Evolutionary conservation across 2,329 filamentous ascomycete genomes (phyloP).

Genomic region (Fusarium zealandicum): DNA sequence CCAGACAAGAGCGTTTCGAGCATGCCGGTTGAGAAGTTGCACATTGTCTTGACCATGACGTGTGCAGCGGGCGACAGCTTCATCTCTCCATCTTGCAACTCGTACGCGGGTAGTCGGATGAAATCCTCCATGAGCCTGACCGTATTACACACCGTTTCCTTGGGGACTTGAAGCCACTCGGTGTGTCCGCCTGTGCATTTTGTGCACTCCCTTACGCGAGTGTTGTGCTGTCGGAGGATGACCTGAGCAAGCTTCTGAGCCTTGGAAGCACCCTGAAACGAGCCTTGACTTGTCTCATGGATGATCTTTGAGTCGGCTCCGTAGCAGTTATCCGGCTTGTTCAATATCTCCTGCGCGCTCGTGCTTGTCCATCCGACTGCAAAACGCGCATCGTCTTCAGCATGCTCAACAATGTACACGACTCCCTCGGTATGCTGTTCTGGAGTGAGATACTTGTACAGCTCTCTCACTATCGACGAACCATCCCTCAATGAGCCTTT

Average conservation of each 20-base stretch:
- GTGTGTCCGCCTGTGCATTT: slow-evolving; percentile 9
- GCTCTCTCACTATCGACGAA: slow-evolving; percentile 5
- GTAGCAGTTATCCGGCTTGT: slow-evolving; percentile 17
- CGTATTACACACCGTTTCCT: background rate
- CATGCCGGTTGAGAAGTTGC: background rate
- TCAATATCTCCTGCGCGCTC: background rate
- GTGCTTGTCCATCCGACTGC: slow-evolving; percentile 16
- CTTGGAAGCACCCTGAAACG: slow-evolving; percentile 12
- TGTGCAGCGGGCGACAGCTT: slow-evolving; percentile 3
- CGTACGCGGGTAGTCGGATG: slow-evolving; percentile 12
- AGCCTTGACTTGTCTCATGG: slow-evolving; percentile 3
- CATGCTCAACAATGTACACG: slow-evolving; percentile 19
- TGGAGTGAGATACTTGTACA: background rate
- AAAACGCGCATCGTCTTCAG: background rate
- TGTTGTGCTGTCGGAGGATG: background rate
- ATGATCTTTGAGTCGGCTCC: background rate
- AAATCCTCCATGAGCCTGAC: slow-evolving; percentile 21
- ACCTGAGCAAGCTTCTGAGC: slow-evolving; percentile 8
- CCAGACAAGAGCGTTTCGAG: background rate
- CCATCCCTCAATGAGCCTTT: slow-evolving; percentile 5
- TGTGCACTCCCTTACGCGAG: background rate
- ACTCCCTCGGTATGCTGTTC: background rate
- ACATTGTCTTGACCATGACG: slow-evolving; percentile 5
- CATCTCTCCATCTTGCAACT: slow-evolving; percentile 9
- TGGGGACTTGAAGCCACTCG: slow-evolving; percentile 3